Percentiles rank a stretch among this genome's conserved stretches.
These are phyloP conservation scores for Vaccinium macrocarpon DNA, from an alignment of 148 eudicot genomes.

Conservation along the genomic window DNA sequence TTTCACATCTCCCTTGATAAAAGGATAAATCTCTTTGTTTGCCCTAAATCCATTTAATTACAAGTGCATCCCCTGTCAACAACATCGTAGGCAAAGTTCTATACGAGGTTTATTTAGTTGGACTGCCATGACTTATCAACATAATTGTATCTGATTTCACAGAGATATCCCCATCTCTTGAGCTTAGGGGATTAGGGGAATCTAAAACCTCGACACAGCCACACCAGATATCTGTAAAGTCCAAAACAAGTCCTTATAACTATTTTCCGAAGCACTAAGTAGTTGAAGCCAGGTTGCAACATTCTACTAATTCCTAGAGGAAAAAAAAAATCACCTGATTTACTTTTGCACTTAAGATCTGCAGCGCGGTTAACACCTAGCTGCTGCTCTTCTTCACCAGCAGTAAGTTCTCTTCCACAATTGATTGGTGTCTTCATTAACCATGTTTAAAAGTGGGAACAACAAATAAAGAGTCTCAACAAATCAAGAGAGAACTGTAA, in stretches of 20 bases:
- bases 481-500: background rate
- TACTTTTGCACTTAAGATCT: slow-evolving; percentile 87
- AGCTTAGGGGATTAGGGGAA: background rate
- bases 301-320: background rate
- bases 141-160: background rate
- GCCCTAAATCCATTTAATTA: background rate
- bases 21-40: background rate
- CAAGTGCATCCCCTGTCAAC: background rate
- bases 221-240: background rate
- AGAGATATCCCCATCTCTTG: background rate
- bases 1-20: background rate
- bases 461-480: too few relatives aligned
- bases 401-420: slow-evolving; percentile 86
- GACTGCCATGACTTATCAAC: background rate
- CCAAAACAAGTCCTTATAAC: background rate
- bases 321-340: slow-evolving; percentile 63
- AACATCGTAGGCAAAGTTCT: background rate
- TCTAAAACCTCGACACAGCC: background rate
- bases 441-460: slow-evolving; percentile 2
- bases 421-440: slow-evolving; percentile 69
- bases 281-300: background rate
- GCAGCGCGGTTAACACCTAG: slow-evolving; percentile 70
- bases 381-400: slow-evolving; percentile 66
- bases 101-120: background rate
- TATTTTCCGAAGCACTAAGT: background rate